Base-by-base conservation (phyloP, 2,329 filamentous ascomycete species). In the Fusarium domesticum region DNA sequence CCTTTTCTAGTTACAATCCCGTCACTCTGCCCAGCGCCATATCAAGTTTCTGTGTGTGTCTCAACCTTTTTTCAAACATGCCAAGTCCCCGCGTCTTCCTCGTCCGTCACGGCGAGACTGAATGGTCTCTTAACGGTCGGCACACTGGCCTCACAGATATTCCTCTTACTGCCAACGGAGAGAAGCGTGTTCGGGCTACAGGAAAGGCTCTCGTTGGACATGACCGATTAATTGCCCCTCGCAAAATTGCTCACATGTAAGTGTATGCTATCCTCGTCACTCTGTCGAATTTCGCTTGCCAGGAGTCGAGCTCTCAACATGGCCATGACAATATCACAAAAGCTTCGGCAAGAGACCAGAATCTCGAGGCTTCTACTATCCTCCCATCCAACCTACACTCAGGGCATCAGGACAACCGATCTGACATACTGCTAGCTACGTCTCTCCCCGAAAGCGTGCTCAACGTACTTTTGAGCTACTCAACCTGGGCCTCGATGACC, bases 381-480 rank as follows among this genome's bases (percentile, higher is more conserved):
- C 6, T 23, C 6, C 20, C 20, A 6, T 10, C 20, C 6, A 23
- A 23, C 6, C 20, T 10, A 23, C 20, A 6, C 6, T 23, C 10
- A 6, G 20, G 10, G 6, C 6, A 23, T 23, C 39, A 36, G 25
- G 49, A 20, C 42, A 28, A 10, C n/a, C 18, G 15, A 10, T 15
- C 45, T 52, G 16, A 58, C 18, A 23, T 5, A 12, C 34, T 40
- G 18, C 15, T 57, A 85, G 80, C 58, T 96, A 92, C 67, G 89
- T 96, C 32, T 95, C 89, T 2, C 92, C 91, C 3, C 85, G 91
- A 36, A 81, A 78, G 50, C 86, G 91, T 47, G 89, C 92, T 16
- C 90, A 93, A 67, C 79, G 82, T 39, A 97, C 91, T n/a, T 85
- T 96, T 62, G 89, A 96, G 65, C 80, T 96, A 37, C 81, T 96